Percentiles rank a stretch among this genome's conserved stretches.
Conservation (phyloP, 257 asterid species). For the Anisodus acutangulus region DNA sequence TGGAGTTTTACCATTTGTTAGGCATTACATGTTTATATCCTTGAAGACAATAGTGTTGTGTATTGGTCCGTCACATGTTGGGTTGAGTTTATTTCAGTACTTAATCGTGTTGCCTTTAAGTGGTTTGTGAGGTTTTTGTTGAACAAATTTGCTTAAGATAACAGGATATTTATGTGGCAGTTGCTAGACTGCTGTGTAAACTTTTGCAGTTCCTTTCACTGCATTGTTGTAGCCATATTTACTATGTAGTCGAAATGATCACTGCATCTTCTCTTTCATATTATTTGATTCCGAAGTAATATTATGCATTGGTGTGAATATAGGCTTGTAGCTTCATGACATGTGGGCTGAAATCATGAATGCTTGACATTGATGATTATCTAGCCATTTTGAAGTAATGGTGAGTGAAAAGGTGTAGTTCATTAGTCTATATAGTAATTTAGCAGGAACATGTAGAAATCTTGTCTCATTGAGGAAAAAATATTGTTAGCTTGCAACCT, state of each 20-base stretch:
- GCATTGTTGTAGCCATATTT: not conserved
- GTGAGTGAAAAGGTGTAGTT: not conserved
- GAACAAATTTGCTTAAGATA: not conserved
- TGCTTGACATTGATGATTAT: not conserved
- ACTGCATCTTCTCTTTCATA: not conserved
- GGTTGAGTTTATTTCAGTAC: not conserved
- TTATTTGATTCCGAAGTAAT: not conserved
- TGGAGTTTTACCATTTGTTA: slow-evolving; percentile 16
- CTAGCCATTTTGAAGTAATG: not conserved
- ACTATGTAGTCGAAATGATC: not conserved
- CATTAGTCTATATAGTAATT: not conserved
- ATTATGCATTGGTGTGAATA: not conserved
- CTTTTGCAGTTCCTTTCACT: slow-evolving; percentile 4
- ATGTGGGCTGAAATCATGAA: not conserved
- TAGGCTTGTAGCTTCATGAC: not conserved
- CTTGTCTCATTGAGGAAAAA: not conserved
- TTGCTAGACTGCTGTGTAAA: not conserved
- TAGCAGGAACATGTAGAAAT: not conserved
- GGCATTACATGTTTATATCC: slow-evolving; percentile 21
- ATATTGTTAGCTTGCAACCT: not conserved
- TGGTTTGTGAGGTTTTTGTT: slow-evolving; percentile 11
- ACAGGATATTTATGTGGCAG: not conserved
- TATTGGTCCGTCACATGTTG: not conserved
- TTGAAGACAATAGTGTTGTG: not conserved
- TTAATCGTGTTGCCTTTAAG: not conserved